A percentile compares a stretch with the other conserved stretches of the same genome.
These are phyloP conservation scores for Albophoma yamanashiensis DNA, from an alignment of 2,329 filamentous ascomycete species.

Conservation along the genomic window DNA sequence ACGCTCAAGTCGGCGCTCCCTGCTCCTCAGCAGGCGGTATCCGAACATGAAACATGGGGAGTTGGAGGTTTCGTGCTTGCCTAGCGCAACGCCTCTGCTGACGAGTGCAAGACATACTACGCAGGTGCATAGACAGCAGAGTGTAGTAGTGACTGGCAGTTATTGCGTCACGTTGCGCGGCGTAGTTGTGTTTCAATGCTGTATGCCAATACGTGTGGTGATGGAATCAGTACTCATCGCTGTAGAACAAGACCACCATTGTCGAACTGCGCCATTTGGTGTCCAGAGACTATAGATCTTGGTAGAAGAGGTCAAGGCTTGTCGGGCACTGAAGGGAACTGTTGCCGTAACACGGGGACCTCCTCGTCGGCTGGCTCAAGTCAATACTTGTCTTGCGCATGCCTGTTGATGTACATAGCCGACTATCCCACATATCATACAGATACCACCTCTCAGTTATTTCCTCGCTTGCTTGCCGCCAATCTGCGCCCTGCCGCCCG, in stretches of 20 bases:
- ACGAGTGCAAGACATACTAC: neutral
- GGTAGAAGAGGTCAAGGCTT: neutral
- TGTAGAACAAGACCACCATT: neutral
- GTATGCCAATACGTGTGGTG: neutral
- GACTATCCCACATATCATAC: constrained; percentile 15
- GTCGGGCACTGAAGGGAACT: neutral
- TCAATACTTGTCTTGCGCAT: neutral
- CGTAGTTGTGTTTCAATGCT: neutral
- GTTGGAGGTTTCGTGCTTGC: neutral
- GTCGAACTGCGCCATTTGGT: neutral
- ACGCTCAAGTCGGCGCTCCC: neutral
- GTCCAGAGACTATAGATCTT: neutral
- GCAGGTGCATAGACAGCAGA: neutral
- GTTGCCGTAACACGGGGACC: neutral
- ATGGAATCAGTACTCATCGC: neutral
- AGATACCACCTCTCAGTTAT: constrained; percentile 4
- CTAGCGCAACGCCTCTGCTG: neutral
- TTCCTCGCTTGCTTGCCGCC: constrained; percentile 10
- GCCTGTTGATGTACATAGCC: neutral
- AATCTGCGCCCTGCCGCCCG: constrained; percentile 3
- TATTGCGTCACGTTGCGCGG: neutral
- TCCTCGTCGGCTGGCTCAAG: neutral
- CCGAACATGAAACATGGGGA: neutral
- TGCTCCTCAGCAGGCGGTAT: neutral
- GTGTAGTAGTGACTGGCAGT: neutral